Percentiles rank a stretch among this genome's conserved stretches.
Conservation (phyloP, 495 filamentous ascomycete genomes). For the Neurospora sp. region DNA sequence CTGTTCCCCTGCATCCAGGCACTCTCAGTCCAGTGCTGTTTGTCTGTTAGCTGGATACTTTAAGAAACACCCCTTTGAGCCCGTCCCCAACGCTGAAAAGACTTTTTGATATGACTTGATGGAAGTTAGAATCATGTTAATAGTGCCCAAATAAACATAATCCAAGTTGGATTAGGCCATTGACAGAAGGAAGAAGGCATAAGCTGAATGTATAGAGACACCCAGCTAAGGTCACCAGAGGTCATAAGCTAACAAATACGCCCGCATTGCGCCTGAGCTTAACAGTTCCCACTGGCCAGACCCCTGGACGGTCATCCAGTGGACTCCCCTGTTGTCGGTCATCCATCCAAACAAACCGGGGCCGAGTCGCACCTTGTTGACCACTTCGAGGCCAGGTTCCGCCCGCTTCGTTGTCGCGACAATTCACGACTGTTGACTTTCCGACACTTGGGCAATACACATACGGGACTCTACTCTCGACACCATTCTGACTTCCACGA, state of each 20-base stretch:
- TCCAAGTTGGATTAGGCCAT: not conserved
- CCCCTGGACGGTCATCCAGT: not conserved
- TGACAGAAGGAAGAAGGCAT: not conserved
- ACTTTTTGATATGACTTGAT: too few relatives aligned
- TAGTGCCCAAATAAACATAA: too few relatives aligned
- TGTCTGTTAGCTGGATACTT: not conserved
- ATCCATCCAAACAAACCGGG: not conserved
- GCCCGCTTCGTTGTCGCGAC: not conserved
- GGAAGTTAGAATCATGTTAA: too few relatives aligned
- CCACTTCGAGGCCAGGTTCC: not conserved
- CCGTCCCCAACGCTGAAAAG: not conserved
- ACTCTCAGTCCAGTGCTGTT: not conserved
- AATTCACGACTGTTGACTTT: not conserved
- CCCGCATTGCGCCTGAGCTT: not conserved
- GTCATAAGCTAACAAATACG: not conserved
- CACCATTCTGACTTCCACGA: not conserved
- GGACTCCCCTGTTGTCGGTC: not conserved
- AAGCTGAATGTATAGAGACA: not conserved
- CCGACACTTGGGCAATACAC: not conserved
- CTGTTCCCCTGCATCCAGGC: not conserved
- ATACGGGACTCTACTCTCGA: not conserved
- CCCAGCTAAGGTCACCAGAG: not conserved
- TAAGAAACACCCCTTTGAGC: not conserved
- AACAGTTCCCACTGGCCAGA: not conserved
- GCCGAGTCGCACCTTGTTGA: not conserved